Conservation (phyloP, 805 yeast species). For the Tetrapisispora iriomotensis region DNA sequence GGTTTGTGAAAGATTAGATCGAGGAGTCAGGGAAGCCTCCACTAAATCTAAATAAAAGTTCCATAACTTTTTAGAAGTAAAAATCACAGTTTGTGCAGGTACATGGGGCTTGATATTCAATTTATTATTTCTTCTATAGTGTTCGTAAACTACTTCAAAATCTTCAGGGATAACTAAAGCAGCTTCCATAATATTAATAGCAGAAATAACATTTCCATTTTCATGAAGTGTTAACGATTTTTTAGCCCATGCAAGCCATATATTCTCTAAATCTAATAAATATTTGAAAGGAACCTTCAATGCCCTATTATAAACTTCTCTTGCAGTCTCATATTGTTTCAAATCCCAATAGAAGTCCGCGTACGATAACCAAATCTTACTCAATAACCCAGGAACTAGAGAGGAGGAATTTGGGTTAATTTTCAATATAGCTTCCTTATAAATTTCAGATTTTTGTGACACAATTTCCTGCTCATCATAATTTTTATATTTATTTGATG, state of each 20-base stretch:
- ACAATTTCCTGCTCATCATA: not conserved
- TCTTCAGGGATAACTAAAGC: conserved; percentile 35
- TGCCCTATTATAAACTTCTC: conserved; percentile 54
- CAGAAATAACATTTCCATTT: conserved; percentile 37
- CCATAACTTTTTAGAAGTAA: conserved; percentile 62
- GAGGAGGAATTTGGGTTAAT: conserved; percentile 50
- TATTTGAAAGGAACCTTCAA: conserved; percentile 57
- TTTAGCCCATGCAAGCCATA: conserved; percentile 74
- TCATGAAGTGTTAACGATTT: conserved; percentile 45
- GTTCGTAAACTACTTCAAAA: conserved; percentile 19
- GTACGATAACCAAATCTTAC: conserved; percentile 61
- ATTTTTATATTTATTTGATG: conserved; percentile 6
- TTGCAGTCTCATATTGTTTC: conserved; percentile 48
- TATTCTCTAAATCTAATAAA: conserved; percentile 52
- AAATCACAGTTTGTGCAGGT: conserved; percentile 50
- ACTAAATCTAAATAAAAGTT: conserved; percentile 58
- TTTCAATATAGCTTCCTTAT: conserved; percentile 52
- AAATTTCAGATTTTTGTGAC: conserved; percentile 32
- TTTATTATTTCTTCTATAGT: conserved; percentile 9
- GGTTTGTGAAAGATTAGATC: conserved; percentile 13
- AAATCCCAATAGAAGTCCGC: conserved; percentile 52
- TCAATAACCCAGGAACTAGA: conserved; percentile 34
- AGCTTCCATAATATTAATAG: conserved; percentile 32
- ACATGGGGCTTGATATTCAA: conserved; percentile 7
- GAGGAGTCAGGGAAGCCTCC: conserved; percentile 38